Conservation (phyloP, 78 protist species). For the Dictyostelium firmibasis region DNA sequence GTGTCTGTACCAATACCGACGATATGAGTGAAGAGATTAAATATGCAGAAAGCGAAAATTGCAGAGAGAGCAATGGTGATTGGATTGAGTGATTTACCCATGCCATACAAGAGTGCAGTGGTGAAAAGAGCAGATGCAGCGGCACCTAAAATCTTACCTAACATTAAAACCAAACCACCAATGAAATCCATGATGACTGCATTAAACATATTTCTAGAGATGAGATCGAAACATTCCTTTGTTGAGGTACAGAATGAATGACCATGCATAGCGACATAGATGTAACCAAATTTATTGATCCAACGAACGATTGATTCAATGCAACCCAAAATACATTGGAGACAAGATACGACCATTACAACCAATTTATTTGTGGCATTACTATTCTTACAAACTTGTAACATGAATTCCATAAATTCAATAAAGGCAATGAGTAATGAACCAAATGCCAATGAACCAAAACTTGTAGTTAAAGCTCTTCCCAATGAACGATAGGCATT, state of each 20-base stretch:
- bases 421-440: constrained; percentile 63
- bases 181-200: constrained; percentile 77
- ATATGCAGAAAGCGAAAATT: constrained; percentile 46
- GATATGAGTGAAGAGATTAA: constrained; percentile 67
- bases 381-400: constrained; percentile 10
- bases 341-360: constrained; percentile 35
- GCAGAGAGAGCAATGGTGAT: constrained; percentile 60
- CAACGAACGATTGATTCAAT: constrained; percentile 46
- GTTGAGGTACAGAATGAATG: constrained; percentile 70
- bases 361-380: constrained; percentile 31
- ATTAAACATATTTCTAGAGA: constrained; percentile 68
- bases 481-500: constrained; percentile 46
- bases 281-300: constrained; percentile 77
- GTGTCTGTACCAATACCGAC: constrained; percentile 81
- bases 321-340: constrained; percentile 75
- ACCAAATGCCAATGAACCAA: constrained; percentile 78
- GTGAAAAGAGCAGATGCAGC: constrained; percentile 71
- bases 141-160: constrained; percentile 64
- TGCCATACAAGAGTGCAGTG: background rate
- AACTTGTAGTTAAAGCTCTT: constrained; percentile 24
- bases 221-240: constrained; percentile 41
- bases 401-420: constrained; percentile 47
- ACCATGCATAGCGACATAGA: constrained; percentile 83
- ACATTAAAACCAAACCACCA: constrained; percentile 56
- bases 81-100: constrained; percentile 56